A percentile compares a stretch with the other conserved stretches of the same genome.
These are phyloP conservation scores for Botrytis fragariae DNA, from an alignment of 2,329 filamentous ascomycete species.

Conservation along the genomic window DNA sequence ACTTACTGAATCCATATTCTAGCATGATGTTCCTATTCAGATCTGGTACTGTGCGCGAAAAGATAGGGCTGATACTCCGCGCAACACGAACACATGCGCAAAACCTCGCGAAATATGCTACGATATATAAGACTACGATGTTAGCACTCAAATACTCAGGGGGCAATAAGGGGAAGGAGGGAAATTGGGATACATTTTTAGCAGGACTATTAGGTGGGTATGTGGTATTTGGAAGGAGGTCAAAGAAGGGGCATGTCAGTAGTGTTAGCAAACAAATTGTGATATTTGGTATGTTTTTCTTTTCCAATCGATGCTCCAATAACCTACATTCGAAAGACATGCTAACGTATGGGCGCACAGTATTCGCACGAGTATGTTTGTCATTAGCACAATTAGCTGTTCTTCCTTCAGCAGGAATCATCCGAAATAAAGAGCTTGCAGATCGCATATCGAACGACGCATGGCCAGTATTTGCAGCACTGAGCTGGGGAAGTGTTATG, in stretches of 20 bases:
- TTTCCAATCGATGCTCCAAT: background rate
- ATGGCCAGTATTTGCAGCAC: slow-evolving; percentile 88
- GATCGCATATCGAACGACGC: slow-evolving; percentile 63
- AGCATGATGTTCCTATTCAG: slow-evolving; percentile 98
- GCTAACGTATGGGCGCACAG: slow-evolving; percentile 37
- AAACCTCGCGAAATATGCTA: slow-evolving; percentile 88
- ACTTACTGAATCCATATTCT: slow-evolving; percentile 17
- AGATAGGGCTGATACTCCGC: slow-evolving; percentile 72
- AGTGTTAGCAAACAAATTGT: slow-evolving; percentile 95
- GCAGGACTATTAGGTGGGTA: slow-evolving; percentile 89
- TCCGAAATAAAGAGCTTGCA: slow-evolving; percentile 46
- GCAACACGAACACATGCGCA: slow-evolving; percentile 87
- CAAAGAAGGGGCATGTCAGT: slow-evolving; percentile 65
- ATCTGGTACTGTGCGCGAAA: slow-evolving; percentile 78
- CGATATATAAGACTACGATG: slow-evolving; percentile 84
- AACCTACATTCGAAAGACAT: background rate
- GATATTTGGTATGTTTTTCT: slow-evolving; percentile 59
- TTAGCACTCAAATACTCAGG: slow-evolving; percentile 66
- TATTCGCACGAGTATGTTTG: slow-evolving; percentile 87
- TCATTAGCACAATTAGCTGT: slow-evolving; percentile 81
- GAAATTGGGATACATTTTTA: slow-evolving; percentile 79
- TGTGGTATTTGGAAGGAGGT: slow-evolving; percentile 76
- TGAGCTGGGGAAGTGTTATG: slow-evolving; percentile 95
- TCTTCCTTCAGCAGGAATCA: slow-evolving; percentile 56
- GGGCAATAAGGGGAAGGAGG: slow-evolving; percentile 59